Evolutionary conservation across 805 yeast genomes (phyloP).

Genomic region (Suhomyces vadensis): DNA sequence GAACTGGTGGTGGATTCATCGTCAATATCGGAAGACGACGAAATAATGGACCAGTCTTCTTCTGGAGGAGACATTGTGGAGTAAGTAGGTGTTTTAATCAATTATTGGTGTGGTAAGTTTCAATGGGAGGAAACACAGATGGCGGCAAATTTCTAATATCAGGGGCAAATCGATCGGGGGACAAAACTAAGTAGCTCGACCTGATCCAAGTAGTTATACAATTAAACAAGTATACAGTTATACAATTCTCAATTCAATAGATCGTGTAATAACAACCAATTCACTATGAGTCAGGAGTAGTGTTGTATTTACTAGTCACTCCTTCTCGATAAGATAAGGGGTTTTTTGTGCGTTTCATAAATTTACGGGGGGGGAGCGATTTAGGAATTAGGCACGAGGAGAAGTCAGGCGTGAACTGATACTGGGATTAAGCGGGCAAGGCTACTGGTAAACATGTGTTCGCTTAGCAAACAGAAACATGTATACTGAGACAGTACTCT

Average conservation of each 20-base stretch:
- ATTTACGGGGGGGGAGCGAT: not conserved
- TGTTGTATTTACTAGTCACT: too few species aligned
- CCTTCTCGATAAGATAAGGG: conserved; percentile 6
- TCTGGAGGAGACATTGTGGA: conserved; percentile 19
- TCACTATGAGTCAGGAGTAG: conserved; percentile 1
- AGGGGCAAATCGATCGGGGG: not conserved
- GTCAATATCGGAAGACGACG: conserved; percentile 42
- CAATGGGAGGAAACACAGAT: not conserved
- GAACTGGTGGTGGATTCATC: conserved; percentile 29
- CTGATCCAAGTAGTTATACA: too few species aligned
- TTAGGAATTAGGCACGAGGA: not conserved
- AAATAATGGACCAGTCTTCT: conserved; percentile 48
- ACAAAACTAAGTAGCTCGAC: too few species aligned
- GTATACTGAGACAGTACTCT: too few species aligned
- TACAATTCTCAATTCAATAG: not conserved
- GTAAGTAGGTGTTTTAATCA: not conserved
- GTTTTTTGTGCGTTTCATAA: not conserved
- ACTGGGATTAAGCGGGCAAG: too few species aligned
- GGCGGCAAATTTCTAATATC: not conserved
- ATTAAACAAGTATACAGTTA: too few species aligned
- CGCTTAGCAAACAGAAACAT: too few species aligned
- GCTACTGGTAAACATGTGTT: too few species aligned
- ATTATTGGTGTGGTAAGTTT: not conserved
- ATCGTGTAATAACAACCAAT: not conserved
- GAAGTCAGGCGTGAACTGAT: too few species aligned